Evolutionary conservation across 2,329 filamentous ascomycete species (phyloP), one percentile per base, ranked within the genome.

Genomic region (Zopfia rhizophila): DNA sequence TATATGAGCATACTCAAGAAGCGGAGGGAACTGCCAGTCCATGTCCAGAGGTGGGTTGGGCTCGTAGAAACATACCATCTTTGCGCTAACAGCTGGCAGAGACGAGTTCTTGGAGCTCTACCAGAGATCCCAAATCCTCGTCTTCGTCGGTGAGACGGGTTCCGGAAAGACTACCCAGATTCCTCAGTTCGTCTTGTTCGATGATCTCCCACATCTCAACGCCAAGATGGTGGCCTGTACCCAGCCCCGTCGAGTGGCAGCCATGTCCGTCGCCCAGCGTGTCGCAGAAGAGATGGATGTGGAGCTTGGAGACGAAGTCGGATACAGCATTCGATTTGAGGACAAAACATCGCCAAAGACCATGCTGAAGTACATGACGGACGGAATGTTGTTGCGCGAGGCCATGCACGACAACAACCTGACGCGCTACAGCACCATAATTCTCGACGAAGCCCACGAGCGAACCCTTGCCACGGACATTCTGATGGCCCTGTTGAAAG

Each of bases 111-210:
- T 99, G 49, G 79, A 92, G 67, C 84, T 96, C 66, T 99, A 95
- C 76, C 95, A 99, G 65, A 85, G 88, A 63, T 90, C 87, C 17
- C 94, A 99, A 75, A 97, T 99, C 60, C 85, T 99, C 51, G 94
- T 99, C 64, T 97, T 99, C 66, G 94, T 99, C 56, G 94, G 94
- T 78, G 94, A 99, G 80, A 99, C 94, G 7, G 94, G 95, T 84
- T 99, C 94, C 58, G 94, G 94, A 78, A 99, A 99, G 79, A 99
- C 94, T 4, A 99, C 94, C 0, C 94, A 99, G 79, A 97, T 99
- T 51, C 94, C 94, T 2, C 94, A 99, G 73, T 99, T 97, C 72
- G 93, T 99, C 57, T 85, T 99, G 28, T 97, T 89, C 80, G 94
- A 99, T 75, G 94, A 99, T 74, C 82, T 97, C 22, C 93, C 94